phyloP scores from a whole-genome alignment of 2,329 filamentous ascomycete genomes.

The Cladorrhinum sp. region DNA sequence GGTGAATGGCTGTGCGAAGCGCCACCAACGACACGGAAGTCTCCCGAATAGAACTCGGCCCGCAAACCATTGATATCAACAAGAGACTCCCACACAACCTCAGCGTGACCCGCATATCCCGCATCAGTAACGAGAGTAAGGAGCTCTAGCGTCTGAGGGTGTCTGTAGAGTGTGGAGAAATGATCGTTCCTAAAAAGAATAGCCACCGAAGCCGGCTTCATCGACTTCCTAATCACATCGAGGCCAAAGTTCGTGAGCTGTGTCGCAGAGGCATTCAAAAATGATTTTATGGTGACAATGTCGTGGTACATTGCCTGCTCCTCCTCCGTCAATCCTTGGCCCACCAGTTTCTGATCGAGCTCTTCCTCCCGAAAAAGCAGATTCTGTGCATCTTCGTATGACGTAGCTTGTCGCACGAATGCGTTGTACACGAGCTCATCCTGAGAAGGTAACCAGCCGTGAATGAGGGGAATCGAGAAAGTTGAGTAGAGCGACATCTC shows the following conservation, averaged over 20 bases:
- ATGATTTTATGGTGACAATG: conserved; percentile 78
- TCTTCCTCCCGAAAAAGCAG: conserved; percentile 87
- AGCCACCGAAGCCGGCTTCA: conserved; percentile 75
- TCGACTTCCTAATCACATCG: conserved; percentile 64
- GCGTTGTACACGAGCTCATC: conserved; percentile 66
- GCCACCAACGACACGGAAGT: conserved; percentile 81
- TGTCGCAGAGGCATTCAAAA: conserved; percentile 75
- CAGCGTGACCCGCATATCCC: conserved; percentile 81
- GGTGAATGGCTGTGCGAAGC: conserved; percentile 26
- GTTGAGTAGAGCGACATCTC: conserved; percentile 91
- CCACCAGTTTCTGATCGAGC: conserved; percentile 72
- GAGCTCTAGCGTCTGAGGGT: conserved; percentile 71
- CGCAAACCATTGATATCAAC: conserved; percentile 81
- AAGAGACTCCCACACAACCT: conserved; percentile 94
- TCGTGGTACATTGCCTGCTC: conserved; percentile 83
- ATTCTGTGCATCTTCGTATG: conserved; percentile 90
- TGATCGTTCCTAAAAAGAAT: conserved; percentile 97
- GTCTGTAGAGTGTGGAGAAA: conserved; percentile 89
- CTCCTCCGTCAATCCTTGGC: conserved; percentile 60
- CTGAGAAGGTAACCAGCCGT: conserved; percentile 82
- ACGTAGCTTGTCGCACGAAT: conserved; percentile 70
- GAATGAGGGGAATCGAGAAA: conserved; percentile 83
- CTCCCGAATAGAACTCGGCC: conserved; percentile 82
- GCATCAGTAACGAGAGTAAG: conserved; percentile 88
- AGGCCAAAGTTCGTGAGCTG: conserved; percentile 84